These are phyloP conservation scores for Pseudozyma hubeiensis DNA, from an alignment of 1,284 basidiomycete species.

Conservation along the genomic window DNA sequence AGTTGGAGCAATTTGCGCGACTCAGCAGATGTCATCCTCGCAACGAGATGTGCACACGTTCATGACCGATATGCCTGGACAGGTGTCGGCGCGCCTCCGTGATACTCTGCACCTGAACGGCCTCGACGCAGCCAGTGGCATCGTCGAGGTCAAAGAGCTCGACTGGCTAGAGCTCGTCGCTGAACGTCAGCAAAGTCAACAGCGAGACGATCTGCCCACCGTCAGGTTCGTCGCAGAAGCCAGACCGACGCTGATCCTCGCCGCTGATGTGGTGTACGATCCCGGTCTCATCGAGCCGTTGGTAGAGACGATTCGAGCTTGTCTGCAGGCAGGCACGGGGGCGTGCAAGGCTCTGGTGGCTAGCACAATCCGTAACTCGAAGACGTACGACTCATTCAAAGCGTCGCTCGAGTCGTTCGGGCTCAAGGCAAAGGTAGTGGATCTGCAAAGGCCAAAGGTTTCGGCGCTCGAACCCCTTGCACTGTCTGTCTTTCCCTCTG, in stretches of 20 bases:
- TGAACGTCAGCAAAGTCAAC: conserved; percentile 42
- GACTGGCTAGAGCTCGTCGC: conserved; percentile 50
- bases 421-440: conserved; percentile 6
- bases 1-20: conserved; percentile 41
- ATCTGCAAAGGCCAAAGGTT: conserved; percentile 11
- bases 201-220: conserved; percentile 39
- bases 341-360: conserved; percentile 41
- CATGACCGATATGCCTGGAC: conserved; percentile 50
- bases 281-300: conserved; percentile 46
- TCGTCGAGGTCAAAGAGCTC: conserved; percentile 25
- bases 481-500: conserved; percentile 33
- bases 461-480: conserved; percentile 1
- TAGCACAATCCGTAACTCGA: conserved; percentile 44
- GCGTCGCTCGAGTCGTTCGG: conserved; percentile 23
- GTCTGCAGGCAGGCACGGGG: conserved; percentile 22
- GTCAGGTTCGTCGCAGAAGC: conserved; percentile 35
- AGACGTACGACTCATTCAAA: conserved; percentile 40
- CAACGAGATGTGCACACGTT: conserved; percentile 13
- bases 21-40: conserved; percentile 13
- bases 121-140: conserved; percentile 6
- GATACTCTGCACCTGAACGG: conserved; percentile 35
- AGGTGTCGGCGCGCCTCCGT: conserved; percentile 31
- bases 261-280: conserved; percentile 55
- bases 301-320: conserved; percentile 38
- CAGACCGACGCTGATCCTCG: conserved; percentile 43